Base-by-base conservation (phyloP, 345 rosid species). In the Citrus sp. region DNA sequence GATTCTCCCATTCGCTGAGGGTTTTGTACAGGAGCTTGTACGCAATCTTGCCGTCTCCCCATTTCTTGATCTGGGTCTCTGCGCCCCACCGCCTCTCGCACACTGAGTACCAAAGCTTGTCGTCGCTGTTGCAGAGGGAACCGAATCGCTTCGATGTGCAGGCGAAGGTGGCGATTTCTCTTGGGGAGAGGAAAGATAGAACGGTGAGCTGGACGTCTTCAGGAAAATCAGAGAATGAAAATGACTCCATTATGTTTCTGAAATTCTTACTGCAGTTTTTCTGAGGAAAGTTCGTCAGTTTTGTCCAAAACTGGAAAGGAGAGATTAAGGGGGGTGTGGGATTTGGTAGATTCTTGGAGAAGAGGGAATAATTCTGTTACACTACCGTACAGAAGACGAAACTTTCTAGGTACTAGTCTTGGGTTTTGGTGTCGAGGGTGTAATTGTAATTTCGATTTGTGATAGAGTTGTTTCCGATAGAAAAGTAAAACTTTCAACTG, bases 1-100 rank as follows among this genome's bases (percentile, higher is more conserved):
- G 88, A 81, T 86, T 85, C 49, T 91, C 96, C 82, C 94, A 90
- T 42, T 82, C 82, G 56, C 25, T 76, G 5, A 93, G 94, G 72
- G 90, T 91, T 73, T 69, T 80, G 88, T 91, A 93, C 30, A 95
- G 96, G 78, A 83, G 85, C 75, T 79, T 85, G 87, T 79, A 93
- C 14, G 90, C 10, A 79, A 95, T 84, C 18, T 78, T 70, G 10
- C 99, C 97, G 27, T 78, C 59, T 4, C 94, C 97, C 99, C 99
- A 95, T 69, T 81, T 84, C 74, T 74, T 71, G 90, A 95, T 91
- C 80, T 85, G 86, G 54, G 99, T 95, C 59, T 82, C 87, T 24
- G 88, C 61, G 59, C 98, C 97, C 97, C 98, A 95, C 34, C 90
- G 85, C 74, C 93, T 78, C 69, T 86, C 87, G 88, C 99, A 95